Conservation (phyloP, 495 filamentous ascomycete species). For the Articulospora tetracladia region DNA sequence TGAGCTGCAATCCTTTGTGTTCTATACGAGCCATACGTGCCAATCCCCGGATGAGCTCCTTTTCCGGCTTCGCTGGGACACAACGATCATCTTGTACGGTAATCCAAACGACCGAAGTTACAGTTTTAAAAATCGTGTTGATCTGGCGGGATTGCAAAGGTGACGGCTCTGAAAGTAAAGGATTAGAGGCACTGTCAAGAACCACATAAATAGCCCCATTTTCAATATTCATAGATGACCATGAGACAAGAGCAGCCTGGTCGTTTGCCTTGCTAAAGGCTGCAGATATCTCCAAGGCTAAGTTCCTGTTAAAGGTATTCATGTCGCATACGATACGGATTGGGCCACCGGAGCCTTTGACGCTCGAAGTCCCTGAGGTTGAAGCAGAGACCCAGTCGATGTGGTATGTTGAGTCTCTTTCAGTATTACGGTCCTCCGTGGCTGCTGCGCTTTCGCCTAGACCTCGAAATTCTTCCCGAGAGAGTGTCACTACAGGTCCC, state of each 20-base stretch:
- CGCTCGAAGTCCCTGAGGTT: no score
- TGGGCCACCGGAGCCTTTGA: no score
- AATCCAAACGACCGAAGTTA: neutral
- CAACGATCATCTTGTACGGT: neutral
- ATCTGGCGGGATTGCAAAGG: neutral
- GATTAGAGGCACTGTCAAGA: neutral
- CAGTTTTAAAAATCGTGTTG: neutral
- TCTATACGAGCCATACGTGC: slow-evolving; percentile 6
- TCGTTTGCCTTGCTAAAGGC: no score
- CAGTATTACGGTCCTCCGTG: no score
- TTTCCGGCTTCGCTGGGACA: neutral
- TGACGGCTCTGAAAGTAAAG: neutral
- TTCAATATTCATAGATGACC: neutral
- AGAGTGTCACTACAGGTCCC: neutral
- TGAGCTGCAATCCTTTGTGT: slow-evolving; percentile 6
- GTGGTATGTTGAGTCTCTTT: no score
- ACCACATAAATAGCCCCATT: neutral
- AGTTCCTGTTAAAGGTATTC: no score
- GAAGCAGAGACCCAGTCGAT: no score
- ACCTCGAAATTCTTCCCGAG: neutral
- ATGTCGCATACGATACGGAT: no score
- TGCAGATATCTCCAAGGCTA: no score
- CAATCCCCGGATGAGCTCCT: slow-evolving; percentile 1
- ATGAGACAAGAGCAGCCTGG: no score
- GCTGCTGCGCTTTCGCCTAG: neutral